Conservation (phyloP, 768 basidiomycete species). For the Hypholoma fasciculare region DNA sequence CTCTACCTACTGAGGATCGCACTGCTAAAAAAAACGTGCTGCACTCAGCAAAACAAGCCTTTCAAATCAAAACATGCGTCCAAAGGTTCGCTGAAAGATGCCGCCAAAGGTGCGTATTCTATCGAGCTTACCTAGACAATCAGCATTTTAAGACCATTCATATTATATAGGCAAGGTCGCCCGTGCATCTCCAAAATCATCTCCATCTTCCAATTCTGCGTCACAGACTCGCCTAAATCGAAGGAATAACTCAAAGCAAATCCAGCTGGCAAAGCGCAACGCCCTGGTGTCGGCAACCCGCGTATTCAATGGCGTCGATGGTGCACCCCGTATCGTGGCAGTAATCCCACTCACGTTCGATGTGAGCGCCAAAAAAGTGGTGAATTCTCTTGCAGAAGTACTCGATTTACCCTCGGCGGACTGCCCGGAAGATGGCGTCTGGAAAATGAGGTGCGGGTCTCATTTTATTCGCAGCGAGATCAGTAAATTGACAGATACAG, state of each 20-base stretch:
- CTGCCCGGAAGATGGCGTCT: constrained; percentile 53
- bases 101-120: constrained; percentile 67
- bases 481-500: constrained; percentile 37
- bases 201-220: constrained; percentile 43
- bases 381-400: constrained; percentile 57
- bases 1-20: background rate
- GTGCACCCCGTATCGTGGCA: constrained; percentile 83
- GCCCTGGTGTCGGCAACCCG: constrained; percentile 68
- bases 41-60: constrained; percentile 77
- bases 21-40: background rate
- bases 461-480: background rate
- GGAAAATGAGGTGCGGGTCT: constrained; percentile 62
- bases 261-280: constrained; percentile 69
- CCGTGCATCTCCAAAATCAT: constrained; percentile 55
- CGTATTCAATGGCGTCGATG: constrained; percentile 78
- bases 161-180: constrained; percentile 52
- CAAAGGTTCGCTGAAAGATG: constrained; percentile 81
- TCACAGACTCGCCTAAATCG: constrained; percentile 79
- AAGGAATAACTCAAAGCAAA: constrained; percentile 83
- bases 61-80: constrained; percentile 93
- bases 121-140: background rate
- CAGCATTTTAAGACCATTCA: background rate
- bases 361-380: constrained; percentile 50
- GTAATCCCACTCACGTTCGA: constrained; percentile 82
- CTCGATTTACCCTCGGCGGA: constrained; percentile 56